Evolutionary conservation across 148 eudicot species (phyloP), one percentile per base, ranked within the genome.

Genomic region (Talinum fruticosum): DNA sequence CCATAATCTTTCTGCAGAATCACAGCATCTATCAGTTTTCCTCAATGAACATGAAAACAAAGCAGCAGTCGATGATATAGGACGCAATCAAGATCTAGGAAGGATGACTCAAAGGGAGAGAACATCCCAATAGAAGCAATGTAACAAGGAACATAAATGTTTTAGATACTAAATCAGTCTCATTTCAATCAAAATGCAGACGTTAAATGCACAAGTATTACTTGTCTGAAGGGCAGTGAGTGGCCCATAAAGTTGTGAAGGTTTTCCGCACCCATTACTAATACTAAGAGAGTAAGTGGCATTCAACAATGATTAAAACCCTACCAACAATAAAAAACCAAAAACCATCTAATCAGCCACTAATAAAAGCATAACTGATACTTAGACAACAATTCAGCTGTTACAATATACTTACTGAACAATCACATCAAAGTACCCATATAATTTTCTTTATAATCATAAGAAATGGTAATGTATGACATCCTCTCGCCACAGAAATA

Each of bases 1-100:
- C 75, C 86, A 81, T 85, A 64, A 26, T 24, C 75, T 66, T 64
- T 62, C 81, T 84, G 86, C 66, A 53, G 10, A 69, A 71, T 49
- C n/a, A 72, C 35, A 71, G 33, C 54, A 13, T 72, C 61, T 14
- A 18, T 41, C 4, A 72, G 16, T 28, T 1, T 72, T 47, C 51
- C 57, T 28, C 66, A 28, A 62, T 8, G 1, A 62, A 62, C 66
- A 62, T 26, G 66, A 26, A 10, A 26, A 7, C 66, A 62, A 62
- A n/a, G 32, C 1, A 61, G 33, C 66, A 61, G 14, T 8, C 1
- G 14, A 28, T 26, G 66, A 10, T 18, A 26, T 28, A 26, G 23
- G 5, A 10, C 28, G 66, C 33, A 62, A 8, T 10, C 34, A 6
- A 26, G 66, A 62, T 62, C 66, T 33, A 62, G 2, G 23, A 62